Conservation (phyloP, 257 asterid genomes). For the Fraxinus excelsior region DNA sequence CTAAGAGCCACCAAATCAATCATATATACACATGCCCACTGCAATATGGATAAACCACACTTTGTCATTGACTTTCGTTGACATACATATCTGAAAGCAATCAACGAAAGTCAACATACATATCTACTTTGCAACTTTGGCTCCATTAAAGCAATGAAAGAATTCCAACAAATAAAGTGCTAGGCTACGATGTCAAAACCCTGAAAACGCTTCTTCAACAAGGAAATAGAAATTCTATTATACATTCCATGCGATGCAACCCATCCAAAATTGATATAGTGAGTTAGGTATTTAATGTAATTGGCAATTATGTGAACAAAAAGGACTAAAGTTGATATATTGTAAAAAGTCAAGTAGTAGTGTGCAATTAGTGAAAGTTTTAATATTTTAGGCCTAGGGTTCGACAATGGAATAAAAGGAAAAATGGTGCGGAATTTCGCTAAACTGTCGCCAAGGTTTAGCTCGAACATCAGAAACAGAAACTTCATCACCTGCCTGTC, state of each 20-base stretch:
- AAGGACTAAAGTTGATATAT: too few species aligned
- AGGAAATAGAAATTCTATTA: background rate
- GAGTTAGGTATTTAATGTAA: too few species aligned
- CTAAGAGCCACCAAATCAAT: background rate
- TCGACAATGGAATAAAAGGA: too few species aligned
- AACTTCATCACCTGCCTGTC: too few species aligned
- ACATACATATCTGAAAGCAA: too few species aligned
- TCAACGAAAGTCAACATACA: background rate
- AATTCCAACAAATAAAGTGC: background rate
- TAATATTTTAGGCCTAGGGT: too few species aligned
- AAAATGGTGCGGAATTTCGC: too few species aligned
- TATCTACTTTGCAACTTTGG: background rate
- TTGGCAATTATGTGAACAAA: too few species aligned
- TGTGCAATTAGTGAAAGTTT: too few species aligned
- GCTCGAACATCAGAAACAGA: too few species aligned
- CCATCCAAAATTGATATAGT: background rate
- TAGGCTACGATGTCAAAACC: background rate
- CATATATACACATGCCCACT: background rate
- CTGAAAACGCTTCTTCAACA: background rate
- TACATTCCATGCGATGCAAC: background rate
- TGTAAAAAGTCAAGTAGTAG: too few species aligned
- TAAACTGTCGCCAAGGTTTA: too few species aligned
- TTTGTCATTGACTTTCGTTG: background rate
- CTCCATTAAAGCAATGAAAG: background rate
- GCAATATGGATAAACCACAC: background rate